Base-by-base conservation (phyloP, 441 rosid genomes). In the Erodium texanum region DNA sequence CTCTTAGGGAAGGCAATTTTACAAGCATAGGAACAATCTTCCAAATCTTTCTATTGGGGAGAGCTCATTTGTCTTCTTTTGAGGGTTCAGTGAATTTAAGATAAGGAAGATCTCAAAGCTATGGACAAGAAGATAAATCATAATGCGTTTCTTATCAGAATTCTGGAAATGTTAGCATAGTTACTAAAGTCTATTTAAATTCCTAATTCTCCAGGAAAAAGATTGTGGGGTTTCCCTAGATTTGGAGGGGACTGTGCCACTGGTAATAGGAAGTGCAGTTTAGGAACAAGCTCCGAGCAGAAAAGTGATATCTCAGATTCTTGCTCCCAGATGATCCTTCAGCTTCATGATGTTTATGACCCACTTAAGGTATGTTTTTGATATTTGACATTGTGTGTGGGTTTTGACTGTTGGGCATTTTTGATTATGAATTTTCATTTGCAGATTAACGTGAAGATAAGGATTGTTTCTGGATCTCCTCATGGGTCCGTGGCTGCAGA, bases 261-360 rank as follows among this genome's bases (percentile, higher is more conserved):
- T 69, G 81, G 88, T 75, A 85, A 85, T 72, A 66, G 79, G 68
- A 86, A 83, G 82, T 80, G 87, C 70, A 80, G 76, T 36, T 66
- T 87, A 9, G 90, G 86, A 75, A 75, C 97, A 68, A 81, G 75
- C 75, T 81, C 87, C 36, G 96, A 89, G 74, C 83, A 84, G 77
- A 89, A 82, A 69, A 75, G 72, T 73, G 99, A 92, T 70, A 88
- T 94, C 27, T 79, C 91, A 3, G 92, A 85, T 79, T 80, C 90
- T 1, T 95, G 98, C 84, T 92, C 98, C 27, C 97, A 90, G 72
- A 86, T 95, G 98, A 89, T 95, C 64, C 91, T 90, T 74, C 94
- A 89, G 85, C 98, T 92, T 66, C 93, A 89, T 12, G 88, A 90
- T 80, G 96, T 95, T 70, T 92, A 92, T 78, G 98, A 95, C 82